Percentiles rank a stretch among this genome's conserved stretches.
Conservation (phyloP, 306 rosid genomes). For the Castanea crenata region DNA sequence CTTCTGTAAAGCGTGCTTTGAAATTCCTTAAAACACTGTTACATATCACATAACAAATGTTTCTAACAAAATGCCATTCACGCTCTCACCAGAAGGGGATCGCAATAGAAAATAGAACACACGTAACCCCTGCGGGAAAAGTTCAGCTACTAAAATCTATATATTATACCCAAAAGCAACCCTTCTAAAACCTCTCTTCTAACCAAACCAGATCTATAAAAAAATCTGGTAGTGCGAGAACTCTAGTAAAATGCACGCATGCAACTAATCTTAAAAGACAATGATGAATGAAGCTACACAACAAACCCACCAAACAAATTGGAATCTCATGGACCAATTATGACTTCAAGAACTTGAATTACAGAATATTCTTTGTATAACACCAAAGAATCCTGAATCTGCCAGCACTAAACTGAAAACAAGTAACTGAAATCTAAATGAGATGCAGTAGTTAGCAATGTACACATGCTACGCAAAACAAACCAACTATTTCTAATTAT, state of each 20-base stretch:
- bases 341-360: conserved; percentile 44
- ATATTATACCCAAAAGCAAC: too few species aligned
- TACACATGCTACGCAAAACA: conserved; percentile 54
- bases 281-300: neutral
- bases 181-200: too few species aligned
- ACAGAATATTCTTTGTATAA: conserved; percentile 44
- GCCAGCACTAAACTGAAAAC: conserved; percentile 47
- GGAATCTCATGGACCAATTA: conserved; percentile 13
- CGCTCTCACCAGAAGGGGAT: too few species aligned
- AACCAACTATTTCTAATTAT: conserved; percentile 41
- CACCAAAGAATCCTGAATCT: conserved; percentile 66
- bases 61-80: too few species aligned
- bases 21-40: too few species aligned
- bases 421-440: conserved; percentile 36
- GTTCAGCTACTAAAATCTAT: neutral
- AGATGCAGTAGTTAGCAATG: conserved; percentile 70
- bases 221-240: neutral
- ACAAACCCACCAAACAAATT: neutral
- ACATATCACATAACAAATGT: too few species aligned
- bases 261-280: neutral
- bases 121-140: neutral
- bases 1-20: too few species aligned
- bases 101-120: too few species aligned
- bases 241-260: neutral
- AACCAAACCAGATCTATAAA: neutral